Conservation (phyloP, 768 basidiomycete species). For the Psilocybe cubensis region DNA sequence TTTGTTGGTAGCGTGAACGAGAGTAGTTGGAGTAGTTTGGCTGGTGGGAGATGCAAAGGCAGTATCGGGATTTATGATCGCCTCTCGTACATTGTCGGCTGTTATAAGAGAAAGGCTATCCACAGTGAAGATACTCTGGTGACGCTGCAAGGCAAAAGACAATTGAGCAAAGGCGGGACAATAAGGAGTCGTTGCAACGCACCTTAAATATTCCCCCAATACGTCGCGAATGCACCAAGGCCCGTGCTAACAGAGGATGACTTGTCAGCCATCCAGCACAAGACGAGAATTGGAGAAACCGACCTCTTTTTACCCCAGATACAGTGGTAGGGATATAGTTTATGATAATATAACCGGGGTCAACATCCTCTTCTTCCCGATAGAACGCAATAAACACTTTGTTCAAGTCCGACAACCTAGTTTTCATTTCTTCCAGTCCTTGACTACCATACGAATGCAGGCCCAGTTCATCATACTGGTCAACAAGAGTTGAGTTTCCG, state of each 20-base stretch:
- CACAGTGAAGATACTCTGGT: conserved; percentile 49
- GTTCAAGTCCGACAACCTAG: conserved; percentile 38
- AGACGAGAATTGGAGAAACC: not conserved
- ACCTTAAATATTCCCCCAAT: conserved; percentile 52
- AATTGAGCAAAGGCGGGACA: conserved; percentile 22
- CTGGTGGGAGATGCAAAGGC: conserved; percentile 11
- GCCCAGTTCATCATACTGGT: conserved; percentile 41
- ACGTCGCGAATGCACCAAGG: conserved; percentile 50
- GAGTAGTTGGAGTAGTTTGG: conserved; percentile 5
- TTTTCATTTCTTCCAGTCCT: conserved; percentile 51
- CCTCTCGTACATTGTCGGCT: conserved; percentile 38
- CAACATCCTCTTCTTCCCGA: conserved; percentile 40
- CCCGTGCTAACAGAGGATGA: conserved; percentile 41
- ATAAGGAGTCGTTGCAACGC: conserved; percentile 19
- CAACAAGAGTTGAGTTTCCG: conserved; percentile 9
- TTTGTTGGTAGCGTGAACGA: conserved; percentile 8
- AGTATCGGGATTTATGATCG: conserved; percentile 25
- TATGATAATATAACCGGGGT: conserved; percentile 44
- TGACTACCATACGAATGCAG: conserved; percentile 42
- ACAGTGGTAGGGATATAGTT: conserved; percentile 48
- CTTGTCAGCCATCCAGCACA: conserved; percentile 6
- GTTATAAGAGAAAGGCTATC: conserved; percentile 49
- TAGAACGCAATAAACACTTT: conserved; percentile 50
- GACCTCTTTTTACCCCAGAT: conserved; percentile 37
- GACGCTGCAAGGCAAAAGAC: conserved; percentile 41